A percentile compares a stretch with the other conserved stretches of the same genome.
phyloP scores from a whole-genome alignment of 208 protist species.

The Acanthamoeba pearcei region DNA sequence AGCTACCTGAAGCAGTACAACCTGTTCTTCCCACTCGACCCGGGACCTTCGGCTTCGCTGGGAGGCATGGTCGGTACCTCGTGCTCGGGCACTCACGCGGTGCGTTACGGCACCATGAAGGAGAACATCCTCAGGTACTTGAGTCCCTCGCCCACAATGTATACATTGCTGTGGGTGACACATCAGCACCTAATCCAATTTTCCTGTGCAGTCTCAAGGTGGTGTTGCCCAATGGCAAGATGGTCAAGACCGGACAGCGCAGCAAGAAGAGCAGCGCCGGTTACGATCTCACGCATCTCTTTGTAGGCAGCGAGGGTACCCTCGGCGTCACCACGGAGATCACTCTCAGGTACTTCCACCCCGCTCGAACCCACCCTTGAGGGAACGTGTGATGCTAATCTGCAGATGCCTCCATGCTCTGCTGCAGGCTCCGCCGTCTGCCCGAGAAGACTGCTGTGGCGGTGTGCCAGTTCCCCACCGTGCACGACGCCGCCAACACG shows the following conservation, averaged over 20 bases:
- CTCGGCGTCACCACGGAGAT: constrained; percentile 92
- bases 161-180: too few relatives aligned
- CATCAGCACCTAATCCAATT: too few relatives aligned
- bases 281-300: constrained; percentile 93
- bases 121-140: constrained; percentile 81
- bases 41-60: constrained; percentile 85
- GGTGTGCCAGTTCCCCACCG: constrained; percentile 64
- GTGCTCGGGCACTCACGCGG: constrained; percentile 80
- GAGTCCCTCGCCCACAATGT: too few relatives aligned
- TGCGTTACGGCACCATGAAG: constrained; percentile 87
- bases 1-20: constrained; percentile 75
- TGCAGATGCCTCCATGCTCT: not conserved
- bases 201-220: constrained; percentile 62
- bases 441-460: constrained; percentile 68
- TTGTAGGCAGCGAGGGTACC: constrained; percentile 93
- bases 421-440: constrained; percentile 74
- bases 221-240: constrained; percentile 75
- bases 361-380: not conserved
- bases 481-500: constrained; percentile 71
- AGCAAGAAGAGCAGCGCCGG: constrained; percentile 92
- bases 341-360: constrained; percentile 78
- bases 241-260: constrained; percentile 83
- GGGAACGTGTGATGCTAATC: not conserved
- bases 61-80: constrained; percentile 85
- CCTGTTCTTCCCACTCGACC: constrained; percentile 87